phyloP scores from a whole-genome alignment of 805 yeast species.

The Komagataella pseudopastoris region DNA sequence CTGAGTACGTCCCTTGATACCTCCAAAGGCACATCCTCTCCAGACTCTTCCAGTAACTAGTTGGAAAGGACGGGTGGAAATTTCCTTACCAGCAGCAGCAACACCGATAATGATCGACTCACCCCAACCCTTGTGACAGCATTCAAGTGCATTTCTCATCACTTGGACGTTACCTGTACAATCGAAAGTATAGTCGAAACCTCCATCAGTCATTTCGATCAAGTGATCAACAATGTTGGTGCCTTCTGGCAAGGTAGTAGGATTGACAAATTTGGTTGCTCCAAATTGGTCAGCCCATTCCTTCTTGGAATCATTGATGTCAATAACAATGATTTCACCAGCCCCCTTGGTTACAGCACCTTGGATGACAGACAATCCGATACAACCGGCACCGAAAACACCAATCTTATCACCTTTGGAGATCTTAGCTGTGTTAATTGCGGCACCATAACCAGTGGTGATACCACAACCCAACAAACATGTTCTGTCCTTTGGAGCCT shows the following conservation, averaged over 20 bases:
- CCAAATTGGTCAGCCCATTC: constrained; percentile 84
- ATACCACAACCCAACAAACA: constrained; percentile 97
- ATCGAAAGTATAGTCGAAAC: constrained; percentile 91
- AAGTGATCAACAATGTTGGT: constrained; percentile 69
- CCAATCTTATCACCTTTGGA: constrained; percentile 89
- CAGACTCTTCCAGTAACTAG: constrained; percentile 97
- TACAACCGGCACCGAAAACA: constrained; percentile 96
- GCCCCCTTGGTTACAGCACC: constrained; percentile 86
- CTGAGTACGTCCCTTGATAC: constrained; percentile 95
- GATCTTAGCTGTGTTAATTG: constrained; percentile 84
- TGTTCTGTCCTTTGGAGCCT: constrained; percentile 75
- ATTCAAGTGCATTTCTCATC: constrained; percentile 93
- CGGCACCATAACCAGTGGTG: constrained; percentile 98
- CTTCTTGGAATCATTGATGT: constrained; percentile 73
- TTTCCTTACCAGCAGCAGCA: constrained; percentile 97
- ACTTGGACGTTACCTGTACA: constrained; percentile 95
- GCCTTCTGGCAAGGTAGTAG: constrained; percentile 62
- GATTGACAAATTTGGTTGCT: constrained; percentile 90
- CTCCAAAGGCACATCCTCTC: constrained; percentile 99
- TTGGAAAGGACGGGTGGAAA: constrained; percentile 96
- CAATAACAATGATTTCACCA: constrained; percentile 70
- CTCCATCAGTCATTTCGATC: constrained; percentile 90
- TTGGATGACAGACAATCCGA: constrained; percentile 91
- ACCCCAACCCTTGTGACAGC: constrained; percentile 99
- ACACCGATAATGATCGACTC: constrained; percentile 91